A percentile compares a stretch with the other conserved stretches of the same genome.
phyloP scores from a whole-genome alignment of 306 rosid species.

The Gynostemma pentaphyllum region DNA sequence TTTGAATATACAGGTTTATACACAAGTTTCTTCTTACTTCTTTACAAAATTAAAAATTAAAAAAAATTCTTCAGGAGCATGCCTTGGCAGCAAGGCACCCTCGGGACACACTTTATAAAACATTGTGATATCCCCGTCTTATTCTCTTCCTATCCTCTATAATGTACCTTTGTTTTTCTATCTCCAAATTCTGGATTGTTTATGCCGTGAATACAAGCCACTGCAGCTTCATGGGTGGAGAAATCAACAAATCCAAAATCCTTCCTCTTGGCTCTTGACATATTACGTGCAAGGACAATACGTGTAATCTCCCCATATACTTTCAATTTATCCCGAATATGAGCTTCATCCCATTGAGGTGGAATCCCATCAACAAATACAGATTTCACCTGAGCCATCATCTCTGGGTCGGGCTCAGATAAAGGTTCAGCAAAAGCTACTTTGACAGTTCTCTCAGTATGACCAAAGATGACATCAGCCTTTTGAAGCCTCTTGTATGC shows the following conservation, averaged over 20 bases:
- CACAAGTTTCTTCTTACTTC: no score
- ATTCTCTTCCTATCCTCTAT: no score
- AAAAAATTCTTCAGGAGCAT: no score
- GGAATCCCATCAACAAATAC: conserved; percentile 73
- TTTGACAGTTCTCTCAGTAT: conserved; percentile 70
- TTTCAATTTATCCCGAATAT: conserved; percentile 36
- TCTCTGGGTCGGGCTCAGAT: conserved; percentile 52
- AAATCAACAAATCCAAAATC: conserved; percentile 86
- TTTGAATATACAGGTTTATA: no score
- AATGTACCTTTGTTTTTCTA: conserved; percentile 47
- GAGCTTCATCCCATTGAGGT: conserved; percentile 60
- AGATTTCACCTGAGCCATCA: conserved; percentile 78
- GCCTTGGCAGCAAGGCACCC: no score
- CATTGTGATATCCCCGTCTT: no score
- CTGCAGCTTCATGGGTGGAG: conserved; percentile 66
- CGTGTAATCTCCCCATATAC: conserved; percentile 52
- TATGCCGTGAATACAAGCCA: conserved; percentile 50
- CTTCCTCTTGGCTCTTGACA: conserved; percentile 63
- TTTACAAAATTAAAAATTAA: no score
- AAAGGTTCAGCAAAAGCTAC: conserved; percentile 81
- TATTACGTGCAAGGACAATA: conserved; percentile 55
- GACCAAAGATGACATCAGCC: conserved; percentile 76
- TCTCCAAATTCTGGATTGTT: conserved; percentile 45
- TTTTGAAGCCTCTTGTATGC: conserved; percentile 85
- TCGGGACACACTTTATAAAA: no score